Base-by-base conservation (phyloP, 805 yeast genomes). In the Barnettozyma sucrosica region DNA sequence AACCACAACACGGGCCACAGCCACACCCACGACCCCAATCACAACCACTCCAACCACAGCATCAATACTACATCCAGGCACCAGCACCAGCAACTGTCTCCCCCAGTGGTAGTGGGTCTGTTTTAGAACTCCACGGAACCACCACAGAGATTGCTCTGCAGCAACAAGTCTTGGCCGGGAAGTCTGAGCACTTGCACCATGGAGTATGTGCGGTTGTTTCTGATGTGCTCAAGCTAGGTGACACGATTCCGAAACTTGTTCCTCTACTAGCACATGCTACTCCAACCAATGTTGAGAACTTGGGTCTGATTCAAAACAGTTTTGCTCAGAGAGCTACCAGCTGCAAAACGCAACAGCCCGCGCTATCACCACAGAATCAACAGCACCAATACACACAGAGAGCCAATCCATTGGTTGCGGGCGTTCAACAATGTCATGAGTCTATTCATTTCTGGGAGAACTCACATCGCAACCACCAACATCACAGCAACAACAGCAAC, bases 401-500 rank as follows among this genome's bases (percentile, higher is more conserved):
- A 9, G 46, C 46, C 25, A 44, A 45, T 10, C 55, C 58, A 25
- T 50, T 47, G 30, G 23, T 49, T 19, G 37, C 50, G 10, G 41
- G 44, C 20, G 41, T 30, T 28, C 39, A 50, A 11, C 49, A 48
- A 34, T 49, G 55, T 40, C 47, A 46, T 39, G 56, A 56, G 7
- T 51, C 58, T 11, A 54, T 60, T 21, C 58, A 55, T 36, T 60
- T 58, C 41, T 61, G 64, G 64, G 58, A 55, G 39, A 46, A 44
- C 19, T n/a, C 30, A 9, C 43, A n/a, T 46, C 60, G 8, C 7
- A 6, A 23, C 25, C 25, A 23, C 25, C 25, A 23, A 23, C 25
- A 23, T 5, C 25, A 23, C 25, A n/a, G n/a, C n/a, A n/a, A n/a
- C n/a, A n/a, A 4, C 46, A 47, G 11, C 46, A 47, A 23, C 7